A percentile compares a stretch with the other conserved stretches of the same genome.
Conservation (phyloP, 1,284 basidiomycete genomes). For the Leccinum angustisporum region DNA sequence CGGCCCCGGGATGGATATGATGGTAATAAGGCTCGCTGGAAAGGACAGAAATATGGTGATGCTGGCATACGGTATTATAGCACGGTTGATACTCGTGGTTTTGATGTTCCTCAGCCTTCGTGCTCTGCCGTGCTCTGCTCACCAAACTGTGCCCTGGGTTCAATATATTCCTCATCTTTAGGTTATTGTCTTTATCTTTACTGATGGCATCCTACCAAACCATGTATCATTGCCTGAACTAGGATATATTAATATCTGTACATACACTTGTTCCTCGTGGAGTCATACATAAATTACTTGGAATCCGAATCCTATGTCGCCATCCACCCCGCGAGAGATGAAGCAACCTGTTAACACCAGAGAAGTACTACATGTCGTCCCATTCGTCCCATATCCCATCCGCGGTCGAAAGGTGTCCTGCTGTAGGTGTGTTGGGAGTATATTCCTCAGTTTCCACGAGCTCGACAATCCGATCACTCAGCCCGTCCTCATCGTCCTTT, state of each 20-base stretch:
- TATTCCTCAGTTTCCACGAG: slow-evolving; percentile 67
- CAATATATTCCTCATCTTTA: background rate
- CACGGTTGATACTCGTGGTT: background rate
- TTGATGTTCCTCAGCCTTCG: background rate
- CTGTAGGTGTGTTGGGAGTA: slow-evolving; percentile 34
- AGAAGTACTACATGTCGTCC: slow-evolving; percentile 51
- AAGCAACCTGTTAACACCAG: background rate
- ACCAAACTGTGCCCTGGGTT: background rate
- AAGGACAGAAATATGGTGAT: no score
- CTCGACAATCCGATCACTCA: slow-evolving; percentile 64
- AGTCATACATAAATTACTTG: slow-evolving; percentile 18
- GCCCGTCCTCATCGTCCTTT: slow-evolving; percentile 52
- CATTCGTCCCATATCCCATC: slow-evolving; percentile 66
- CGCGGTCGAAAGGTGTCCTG: slow-evolving; percentile 29
- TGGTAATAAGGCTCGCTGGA: no score
- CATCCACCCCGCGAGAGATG: background rate
- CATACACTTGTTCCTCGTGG: slow-evolving; percentile 9
- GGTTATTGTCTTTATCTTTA: background rate
- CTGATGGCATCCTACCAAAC: background rate
- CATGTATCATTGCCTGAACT: background rate
- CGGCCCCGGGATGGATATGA: no score
- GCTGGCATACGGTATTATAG: no score
- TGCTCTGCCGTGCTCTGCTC: background rate
- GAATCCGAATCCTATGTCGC: background rate
- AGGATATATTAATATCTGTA: background rate